Percentiles rank a stretch among this genome's conserved stretches.
Conservation (phyloP, 164 flowering plant species). For the Magnolia sinica region DNA sequence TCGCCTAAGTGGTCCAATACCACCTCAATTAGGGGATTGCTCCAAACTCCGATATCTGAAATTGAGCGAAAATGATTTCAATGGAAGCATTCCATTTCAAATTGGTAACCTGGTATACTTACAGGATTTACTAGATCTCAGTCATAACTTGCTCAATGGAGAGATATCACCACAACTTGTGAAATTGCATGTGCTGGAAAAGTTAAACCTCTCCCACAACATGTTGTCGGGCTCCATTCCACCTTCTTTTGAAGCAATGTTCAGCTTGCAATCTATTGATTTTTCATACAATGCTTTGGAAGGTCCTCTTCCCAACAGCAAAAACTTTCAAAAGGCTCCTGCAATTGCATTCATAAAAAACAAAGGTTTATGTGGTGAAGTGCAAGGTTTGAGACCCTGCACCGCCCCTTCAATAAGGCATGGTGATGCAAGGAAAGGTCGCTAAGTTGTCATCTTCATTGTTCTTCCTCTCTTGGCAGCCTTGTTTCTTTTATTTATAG, state of each 20-base stretch:
- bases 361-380: constrained; percentile 5
- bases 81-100: constrained; percentile 9
- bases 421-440: not conserved
- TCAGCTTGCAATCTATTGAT: not conserved
- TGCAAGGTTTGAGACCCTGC: constrained; percentile 6
- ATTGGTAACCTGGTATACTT: not conserved
- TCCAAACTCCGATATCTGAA: not conserved
- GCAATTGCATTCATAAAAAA: not conserved
- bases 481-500: not conserved
- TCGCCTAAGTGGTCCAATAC: not conserved
- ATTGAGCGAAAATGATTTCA: constrained; percentile 1
- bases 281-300: constrained; percentile 13
- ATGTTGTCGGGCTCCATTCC: constrained; percentile 20
- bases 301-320: constrained; percentile 4
- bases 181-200: not conserved
- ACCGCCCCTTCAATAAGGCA: not conserved
- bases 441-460: not conserved
- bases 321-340: constrained; percentile 1
- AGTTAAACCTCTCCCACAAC: constrained; percentile 19
- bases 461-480: not conserved
- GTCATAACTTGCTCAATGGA: constrained; percentile 1
- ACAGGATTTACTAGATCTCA: not conserved
- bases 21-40: not conserved
- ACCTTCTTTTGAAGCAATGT: constrained; percentile 7
- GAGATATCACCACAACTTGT: constrained; percentile 3